Conservation (phyloP, 257 asterid genomes). For the Linaria vulgaris region DNA sequence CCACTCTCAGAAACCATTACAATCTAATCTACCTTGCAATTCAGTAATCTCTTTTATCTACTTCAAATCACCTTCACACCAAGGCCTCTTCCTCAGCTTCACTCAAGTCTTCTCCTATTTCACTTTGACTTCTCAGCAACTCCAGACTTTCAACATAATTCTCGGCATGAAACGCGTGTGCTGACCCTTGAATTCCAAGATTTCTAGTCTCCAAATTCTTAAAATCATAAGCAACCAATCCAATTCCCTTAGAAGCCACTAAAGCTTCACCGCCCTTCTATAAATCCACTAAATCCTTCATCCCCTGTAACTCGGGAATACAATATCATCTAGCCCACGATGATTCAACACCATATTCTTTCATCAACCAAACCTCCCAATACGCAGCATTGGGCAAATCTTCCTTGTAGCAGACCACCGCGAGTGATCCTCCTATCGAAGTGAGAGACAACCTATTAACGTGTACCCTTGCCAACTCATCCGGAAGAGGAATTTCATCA, state of each 20-base stretch:
- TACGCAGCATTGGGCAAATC: no score
- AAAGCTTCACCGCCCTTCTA: constrained; percentile 44
- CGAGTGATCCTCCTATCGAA: no score
- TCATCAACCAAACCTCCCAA: constrained; percentile 56
- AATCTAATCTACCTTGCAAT: no score
- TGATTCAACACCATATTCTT: constrained; percentile 37
- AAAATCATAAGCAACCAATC: constrained; percentile 39
- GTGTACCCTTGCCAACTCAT: no score
- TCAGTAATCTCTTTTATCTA: constrained; percentile 63
- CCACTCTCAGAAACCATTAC: no score
- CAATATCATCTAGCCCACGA: constrained; percentile 55
- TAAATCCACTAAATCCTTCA: constrained; percentile 42
- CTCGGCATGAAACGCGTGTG: constrained; percentile 39
- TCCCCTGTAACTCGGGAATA: constrained; percentile 20
- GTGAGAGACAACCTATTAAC: no score
- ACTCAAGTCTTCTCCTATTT: no score
- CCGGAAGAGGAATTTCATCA: no score
- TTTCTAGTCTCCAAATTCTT: constrained; percentile 17
- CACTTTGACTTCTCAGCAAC: no score
- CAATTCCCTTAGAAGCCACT: constrained; percentile 23
- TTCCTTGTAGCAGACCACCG: no score
- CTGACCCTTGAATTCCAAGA: constrained; percentile 41
- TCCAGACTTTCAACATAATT: no score
- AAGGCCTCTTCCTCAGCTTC: no score
- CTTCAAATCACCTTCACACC: constrained; percentile 39